Base-by-base conservation (phyloP, 176 grass and related monocot species). In the Hsuehochloa calcarea region DNA sequence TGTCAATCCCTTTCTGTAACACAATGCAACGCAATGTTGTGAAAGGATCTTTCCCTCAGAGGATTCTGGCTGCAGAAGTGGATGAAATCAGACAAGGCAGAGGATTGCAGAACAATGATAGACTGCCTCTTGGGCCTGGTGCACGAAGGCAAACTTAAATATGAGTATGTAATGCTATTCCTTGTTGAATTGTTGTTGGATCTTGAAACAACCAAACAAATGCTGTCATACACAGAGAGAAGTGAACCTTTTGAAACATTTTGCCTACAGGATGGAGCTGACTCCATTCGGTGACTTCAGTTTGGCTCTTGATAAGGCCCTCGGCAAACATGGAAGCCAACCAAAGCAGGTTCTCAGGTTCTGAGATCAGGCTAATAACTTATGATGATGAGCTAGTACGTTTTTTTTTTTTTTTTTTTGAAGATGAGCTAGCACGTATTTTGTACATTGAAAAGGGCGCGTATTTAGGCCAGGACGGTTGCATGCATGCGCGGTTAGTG, bases 291-390 rank as follows among this genome's bases (percentile, higher is more conserved):
- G 65, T 16, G 85, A 98, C 74, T 95, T 95, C 81, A 67, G 55
- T 25, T 17, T 87, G 66, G 96, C 96, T 74, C 69, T 98, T 51
- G 87, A 92, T 60, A 95, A 93, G 43, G 89, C 96, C 34, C 75
- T 98, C 14, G 93, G 96, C 12, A 98, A 93, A 85, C 80, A 84
- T 68, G 89, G 89, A 65, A 95, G 96, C 83, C 87, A 81, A 39
- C 96, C 87, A 16, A 98, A 98, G 84, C 96, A 98, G 80, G 89
- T 93, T 60, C 81, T 98, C 87, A 91, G 23, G 75, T 98, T 98
- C 88, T 92, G 87, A 86, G 60, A 73, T 51, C 1, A 70, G 10
- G n/a, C 23, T 5, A 6, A 4, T 29, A 72, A 10, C 64, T 12
- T 12, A 61, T 26, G 75, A 20, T 46, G 4, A 64, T 1, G 43